phyloP scores from a whole-genome alignment of 306 rosid genomes.

The Parietaria judaica region DNA sequence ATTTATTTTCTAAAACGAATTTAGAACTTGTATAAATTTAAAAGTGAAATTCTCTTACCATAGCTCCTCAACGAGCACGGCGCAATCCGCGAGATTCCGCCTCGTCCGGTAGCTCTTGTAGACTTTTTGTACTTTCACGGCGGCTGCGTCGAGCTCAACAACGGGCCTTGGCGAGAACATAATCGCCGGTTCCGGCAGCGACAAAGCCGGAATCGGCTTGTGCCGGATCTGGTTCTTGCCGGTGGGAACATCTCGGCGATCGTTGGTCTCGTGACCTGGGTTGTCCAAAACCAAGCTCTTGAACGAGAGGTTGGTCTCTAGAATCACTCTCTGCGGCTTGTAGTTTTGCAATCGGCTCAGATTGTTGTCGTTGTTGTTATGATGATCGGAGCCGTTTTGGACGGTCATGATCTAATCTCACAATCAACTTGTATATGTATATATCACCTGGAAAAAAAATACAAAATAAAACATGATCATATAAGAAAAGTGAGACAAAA shows the following conservation, averaged over 20 bases:
- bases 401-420: slow-evolving; percentile 16
- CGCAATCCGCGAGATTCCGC: slow-evolving; percentile 94
- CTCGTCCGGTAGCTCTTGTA: slow-evolving; percentile 85
- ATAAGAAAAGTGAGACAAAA: too few species aligned
- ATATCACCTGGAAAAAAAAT: too few species aligned
- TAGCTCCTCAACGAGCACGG: slow-evolving; percentile 77
- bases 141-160: slow-evolving; percentile 73
- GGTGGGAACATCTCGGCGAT: background rate
- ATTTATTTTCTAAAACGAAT: too few species aligned
- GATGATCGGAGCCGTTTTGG: slow-evolving; percentile 23
- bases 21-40: too few species aligned
- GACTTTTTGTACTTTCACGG: slow-evolving; percentile 67
- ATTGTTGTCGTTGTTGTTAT: background rate
- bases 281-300: slow-evolving; percentile 19
- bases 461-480: too few species aligned
- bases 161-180: slow-evolving; percentile 54
- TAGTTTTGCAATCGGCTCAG: slow-evolving; percentile 34
- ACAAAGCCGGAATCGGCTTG: slow-evolving; percentile 39
- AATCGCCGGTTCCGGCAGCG: slow-evolving; percentile 41
- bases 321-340: slow-evolving; percentile 43
- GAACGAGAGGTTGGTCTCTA: slow-evolving; percentile 40
- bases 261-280: too few species aligned
- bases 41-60: slow-evolving; percentile 44
- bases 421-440: too few species aligned
- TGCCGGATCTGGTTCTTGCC: slow-evolving; percentile 27